Evolutionary conservation across 2,329 filamentous ascomycete species (phyloP), one percentile per base, ranked within the genome.

Genomic region (Xylariomycetidae sp.): DNA sequence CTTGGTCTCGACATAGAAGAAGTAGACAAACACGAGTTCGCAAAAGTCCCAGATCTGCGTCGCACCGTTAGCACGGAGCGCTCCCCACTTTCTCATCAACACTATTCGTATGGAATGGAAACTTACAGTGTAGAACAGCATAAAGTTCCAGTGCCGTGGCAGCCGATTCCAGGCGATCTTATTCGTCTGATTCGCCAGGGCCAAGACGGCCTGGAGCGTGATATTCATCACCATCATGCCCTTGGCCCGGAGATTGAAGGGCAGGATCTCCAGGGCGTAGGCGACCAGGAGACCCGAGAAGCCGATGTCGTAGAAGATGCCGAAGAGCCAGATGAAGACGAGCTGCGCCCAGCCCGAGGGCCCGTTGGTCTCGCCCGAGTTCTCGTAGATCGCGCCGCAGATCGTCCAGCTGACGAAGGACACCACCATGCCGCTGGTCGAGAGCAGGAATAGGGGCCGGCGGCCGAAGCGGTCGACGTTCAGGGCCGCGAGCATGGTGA

Each of bases 1-100:
- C 49, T 76, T 78, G 13, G 82, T 86, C 63, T 87, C 82, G 36
- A 82, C 70, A 54, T 80, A 82, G 56, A 82, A 72, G 63, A 78
- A 77, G 58, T 70, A 80, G 22, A 82, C 76, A 46, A 82, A 80
- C 29, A 74, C 41, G 28, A 81, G 61, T 56, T 82, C 74, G 49
- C 70, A 56, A 29, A 70, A 62, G 51, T 81, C 72, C 77, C 77
- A 82, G 35, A 77, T 55, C 55, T 58, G 27, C 9, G 18, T 20
- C 7, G n/a, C n/a, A n/a, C n/a, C n/a, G n/a, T n/a, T n/a, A n/a
- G n/a, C n/a, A n/a, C n/a, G n/a, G n/a, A n/a, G n/a, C n/a, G n/a
- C n/a, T n/a, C n/a, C n/a, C n/a, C n/a, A n/a, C n/a, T n/a, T n/a
- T n/a, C n/a, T n/a, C n/a, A n/a, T n/a, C n/a, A n/a, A n/a, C n/a